Conservation (phyloP, 176 grass and related monocot genomes). For the Oryza meyeriana region DNA sequence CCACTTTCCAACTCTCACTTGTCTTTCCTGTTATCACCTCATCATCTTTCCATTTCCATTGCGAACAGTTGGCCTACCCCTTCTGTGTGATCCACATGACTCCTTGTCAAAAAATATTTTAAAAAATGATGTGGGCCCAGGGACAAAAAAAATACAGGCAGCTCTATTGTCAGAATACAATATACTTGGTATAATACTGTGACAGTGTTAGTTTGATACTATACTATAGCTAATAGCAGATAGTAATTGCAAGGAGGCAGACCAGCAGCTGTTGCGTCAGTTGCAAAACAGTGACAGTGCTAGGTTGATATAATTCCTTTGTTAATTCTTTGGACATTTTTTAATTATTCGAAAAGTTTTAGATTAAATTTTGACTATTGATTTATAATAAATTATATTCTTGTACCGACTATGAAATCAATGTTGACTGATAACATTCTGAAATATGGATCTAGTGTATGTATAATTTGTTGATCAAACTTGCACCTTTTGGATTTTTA, state of each 20-base stretch:
- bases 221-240: neutral
- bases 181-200: neutral
- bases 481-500: no score
- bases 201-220: neutral
- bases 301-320: neutral
- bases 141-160: neutral
- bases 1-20: constrained; percentile 19
- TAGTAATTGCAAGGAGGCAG: neutral
- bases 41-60: constrained; percentile 4
- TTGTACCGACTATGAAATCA: neutral
- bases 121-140: neutral
- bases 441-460: no score
- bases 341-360: neutral
- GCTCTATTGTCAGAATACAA: neutral
- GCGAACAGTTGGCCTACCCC: neutral
- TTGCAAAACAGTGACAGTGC: neutral
- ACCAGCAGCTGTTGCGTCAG: neutral
- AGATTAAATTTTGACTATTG: neutral
- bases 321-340: neutral
- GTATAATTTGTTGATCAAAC: no score
- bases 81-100: neutral
- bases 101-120: neutral
- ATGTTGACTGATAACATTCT: no score
- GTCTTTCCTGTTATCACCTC: neutral
- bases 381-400: neutral